Base-by-base conservation (phyloP, 2,329 filamentous ascomycete genomes). In the Pyrenophora seminiperda region DNA sequence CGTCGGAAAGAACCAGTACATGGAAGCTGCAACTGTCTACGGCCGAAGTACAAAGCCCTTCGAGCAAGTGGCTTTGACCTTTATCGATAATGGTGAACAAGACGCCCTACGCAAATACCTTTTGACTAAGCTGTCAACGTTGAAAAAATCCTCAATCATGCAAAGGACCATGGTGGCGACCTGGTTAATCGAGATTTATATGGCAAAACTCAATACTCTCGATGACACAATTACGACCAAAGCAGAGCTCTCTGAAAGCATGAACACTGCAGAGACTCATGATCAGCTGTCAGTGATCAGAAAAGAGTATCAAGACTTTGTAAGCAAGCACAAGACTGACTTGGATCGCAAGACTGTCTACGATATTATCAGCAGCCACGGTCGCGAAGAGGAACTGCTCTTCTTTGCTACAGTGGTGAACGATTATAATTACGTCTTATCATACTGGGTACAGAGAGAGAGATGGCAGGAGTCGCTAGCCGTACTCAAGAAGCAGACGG, bases 391-490 rank as follows among this genome's bases (percentile, higher is more conserved):
- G 61, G 94, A 99, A 71, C 79, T 99, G 2, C 80, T 99, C 0
- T 94, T 87, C 75, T 99, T 92, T 75, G 94, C 94, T 15, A 94
- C 88, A 50, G 85, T 89, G 5, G 82, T 95, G 38, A 89, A 93
- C 63, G 94, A 99, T 72, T 91, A 94, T 76, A 90, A 95, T 70
- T 99, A 96, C 67, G 91, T 97, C 17, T 78, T 99, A 11, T 90
- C 90, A 7, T 99, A 99, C 74, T 99, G 94, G 94, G 88, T 97
- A 14, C 94, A 97, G 73, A 83, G 93, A 52, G 94, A 97, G 75
- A 85, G 90, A 62, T 99, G 94, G 94, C 76, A 79, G 4, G 91
- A 97, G 63, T 91, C 91, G 2, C 79, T 99, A 59, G 83, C 85
- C 47, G 91, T 97, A 32, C 80, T 99, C 43, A 96, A 97, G 76